Conservation (phyloP, 2,329 filamentous ascomycete species). For the Ceratocystis huliohia region DNA sequence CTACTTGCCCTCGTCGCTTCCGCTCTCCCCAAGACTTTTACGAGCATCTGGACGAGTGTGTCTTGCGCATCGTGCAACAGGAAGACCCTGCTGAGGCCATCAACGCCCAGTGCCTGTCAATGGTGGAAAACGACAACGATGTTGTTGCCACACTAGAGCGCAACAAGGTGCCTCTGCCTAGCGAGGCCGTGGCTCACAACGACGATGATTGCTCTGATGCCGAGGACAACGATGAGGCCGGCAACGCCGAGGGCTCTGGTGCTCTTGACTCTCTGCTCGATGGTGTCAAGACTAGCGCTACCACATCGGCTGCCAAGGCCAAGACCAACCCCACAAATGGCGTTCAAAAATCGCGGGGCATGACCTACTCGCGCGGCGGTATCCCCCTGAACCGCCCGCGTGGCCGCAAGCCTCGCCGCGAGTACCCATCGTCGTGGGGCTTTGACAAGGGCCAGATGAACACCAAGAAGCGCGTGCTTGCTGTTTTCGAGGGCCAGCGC, state of each 20-base stretch:
- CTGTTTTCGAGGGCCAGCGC: conserved; percentile 77
- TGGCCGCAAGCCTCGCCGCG: conserved; percentile 79
- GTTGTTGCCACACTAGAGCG: conserved; percentile 51
- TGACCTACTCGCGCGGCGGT: conserved; percentile 67
- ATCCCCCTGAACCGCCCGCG: conserved; percentile 47
- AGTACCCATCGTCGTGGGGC: conserved; percentile 90
- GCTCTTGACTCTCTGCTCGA: conserved; percentile 33
- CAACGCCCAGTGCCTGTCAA: conserved; percentile 53
- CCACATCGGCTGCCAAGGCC: conserved; percentile 36
- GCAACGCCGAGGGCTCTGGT: conserved; percentile 27
- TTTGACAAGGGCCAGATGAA: conserved; percentile 88
- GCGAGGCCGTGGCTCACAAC: conserved; percentile 38
- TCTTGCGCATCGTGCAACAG: conserved; percentile 58
- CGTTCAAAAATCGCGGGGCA: conserved; percentile 54
- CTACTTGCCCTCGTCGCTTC: conserved; percentile 83
- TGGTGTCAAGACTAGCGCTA: conserved; percentile 37
- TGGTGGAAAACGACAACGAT: conserved; percentile 51
- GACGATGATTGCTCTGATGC: conserved; percentile 42
- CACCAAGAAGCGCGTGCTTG: conserved; percentile 93
- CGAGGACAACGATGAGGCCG: conserved; percentile 39
- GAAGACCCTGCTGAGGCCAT: conserved; percentile 57
- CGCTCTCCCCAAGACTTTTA: conserved; percentile 94
- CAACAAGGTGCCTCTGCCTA: conserved; percentile 43
- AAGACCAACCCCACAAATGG: conserved; percentile 46
- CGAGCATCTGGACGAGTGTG: conserved; percentile 79